These are phyloP conservation scores for Basidioascus undulatus DNA, from an alignment of 768 basidiomycete genomes.

Conservation along the genomic window DNA sequence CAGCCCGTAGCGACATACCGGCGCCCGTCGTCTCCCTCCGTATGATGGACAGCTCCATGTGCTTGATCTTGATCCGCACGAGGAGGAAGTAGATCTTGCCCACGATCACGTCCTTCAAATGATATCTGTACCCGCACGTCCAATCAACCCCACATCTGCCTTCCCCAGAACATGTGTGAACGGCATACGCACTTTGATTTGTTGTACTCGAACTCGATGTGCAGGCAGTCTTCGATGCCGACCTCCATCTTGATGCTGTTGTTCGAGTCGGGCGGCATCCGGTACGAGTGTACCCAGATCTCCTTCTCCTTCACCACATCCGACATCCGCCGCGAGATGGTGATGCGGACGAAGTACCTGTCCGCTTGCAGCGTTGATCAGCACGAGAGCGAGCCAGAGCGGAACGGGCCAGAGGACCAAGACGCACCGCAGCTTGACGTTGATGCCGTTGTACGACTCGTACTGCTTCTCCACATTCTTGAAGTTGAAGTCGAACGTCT, in stretches of 20 bases:
- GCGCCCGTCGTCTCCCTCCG: constrained; percentile 89
- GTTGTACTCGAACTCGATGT: constrained; percentile 99
- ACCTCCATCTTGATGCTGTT: constrained; percentile 99
- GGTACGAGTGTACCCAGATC: constrained; percentile 92
- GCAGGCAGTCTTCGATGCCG: constrained; percentile 93
- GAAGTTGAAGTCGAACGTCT: constrained; percentile 89
- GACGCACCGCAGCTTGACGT: constrained; percentile 75
- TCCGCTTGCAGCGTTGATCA: constrained; percentile 1
- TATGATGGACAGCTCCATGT: constrained; percentile 97
- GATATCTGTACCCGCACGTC: constrained; percentile 72
- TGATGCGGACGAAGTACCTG: constrained; percentile 80
- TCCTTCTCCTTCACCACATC: constrained; percentile 85
- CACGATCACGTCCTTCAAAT: constrained; percentile 94
- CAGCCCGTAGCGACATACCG: constrained; percentile 6
- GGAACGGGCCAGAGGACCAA: neutral
- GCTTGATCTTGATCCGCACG: constrained; percentile 95
- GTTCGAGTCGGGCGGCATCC: constrained; percentile 94
- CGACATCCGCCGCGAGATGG: constrained; percentile 73
- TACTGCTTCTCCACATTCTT: constrained; percentile 99
- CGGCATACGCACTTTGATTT: constrained; percentile 62
- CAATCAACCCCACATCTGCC: neutral
- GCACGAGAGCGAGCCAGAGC: neutral
- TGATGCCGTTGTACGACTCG: constrained; percentile 92
- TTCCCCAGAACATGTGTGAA: no score
- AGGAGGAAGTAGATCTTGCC: constrained; percentile 98